Conservation (phyloP, 2,329 filamentous ascomycete genomes). For the Epichloe baconii region DNA sequence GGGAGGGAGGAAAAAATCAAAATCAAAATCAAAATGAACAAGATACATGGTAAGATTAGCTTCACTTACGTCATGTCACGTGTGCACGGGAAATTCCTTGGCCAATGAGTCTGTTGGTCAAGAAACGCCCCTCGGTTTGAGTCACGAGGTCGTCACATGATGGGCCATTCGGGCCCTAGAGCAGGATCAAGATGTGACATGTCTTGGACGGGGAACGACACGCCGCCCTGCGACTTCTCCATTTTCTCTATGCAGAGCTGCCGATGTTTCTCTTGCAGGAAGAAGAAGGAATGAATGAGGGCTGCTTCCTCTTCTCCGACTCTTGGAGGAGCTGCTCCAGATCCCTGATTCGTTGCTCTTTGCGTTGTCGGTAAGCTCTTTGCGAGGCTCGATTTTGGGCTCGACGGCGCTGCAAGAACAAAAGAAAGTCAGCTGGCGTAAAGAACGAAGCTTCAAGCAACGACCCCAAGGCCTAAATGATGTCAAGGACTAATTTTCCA, state of each 20-base stretch:
- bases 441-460: neutral
- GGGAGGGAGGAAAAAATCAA: no score
- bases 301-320: constrained; percentile 41
- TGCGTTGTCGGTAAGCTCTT: constrained; percentile 20
- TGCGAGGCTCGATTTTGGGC: constrained; percentile 21
- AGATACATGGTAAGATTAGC: no score
- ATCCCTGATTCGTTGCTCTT: constrained; percentile 48
- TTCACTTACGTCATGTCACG: no score
- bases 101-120: no score
- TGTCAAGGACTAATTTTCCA: no score
- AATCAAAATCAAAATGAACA: no score
- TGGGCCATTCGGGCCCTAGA: neutral
- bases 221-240: neutral
- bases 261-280: neutral
- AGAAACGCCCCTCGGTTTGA: no score
- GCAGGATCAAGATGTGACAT: neutral
- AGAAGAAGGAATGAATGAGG: constrained; percentile 16
- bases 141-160: no score
- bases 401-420: constrained; percentile 13
- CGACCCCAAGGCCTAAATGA: no score
- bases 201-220: neutral
- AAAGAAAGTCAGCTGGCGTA: neutral
- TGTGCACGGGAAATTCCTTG: no score
- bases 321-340: constrained; percentile 43
- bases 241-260: neutral